Evolutionary conservation across 768 basidiomycete species (phyloP).

Genomic region (Dacryopinax spathularia): DNA sequence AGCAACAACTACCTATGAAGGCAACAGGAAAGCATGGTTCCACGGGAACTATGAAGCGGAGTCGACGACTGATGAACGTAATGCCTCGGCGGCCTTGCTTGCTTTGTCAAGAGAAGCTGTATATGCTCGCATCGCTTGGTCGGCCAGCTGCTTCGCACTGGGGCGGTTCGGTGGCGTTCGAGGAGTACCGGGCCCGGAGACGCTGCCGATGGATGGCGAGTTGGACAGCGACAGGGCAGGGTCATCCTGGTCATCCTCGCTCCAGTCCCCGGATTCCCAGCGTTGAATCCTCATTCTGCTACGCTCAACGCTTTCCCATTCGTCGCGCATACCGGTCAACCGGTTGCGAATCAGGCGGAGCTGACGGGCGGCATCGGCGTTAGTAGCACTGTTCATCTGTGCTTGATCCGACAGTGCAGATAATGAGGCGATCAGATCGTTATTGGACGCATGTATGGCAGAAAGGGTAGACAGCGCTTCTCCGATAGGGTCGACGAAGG

Average conservation of each 20-base stretch:
- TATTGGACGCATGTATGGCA: constrained; percentile 48
- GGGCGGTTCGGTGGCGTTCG: not conserved
- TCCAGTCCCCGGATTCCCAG: constrained; percentile 47
- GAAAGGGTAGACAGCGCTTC: not conserved
- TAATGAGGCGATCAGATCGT: constrained; percentile 60
- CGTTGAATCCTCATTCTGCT: constrained; percentile 60
- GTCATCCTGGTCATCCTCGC: constrained; percentile 29
- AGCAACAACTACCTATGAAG: not conserved
- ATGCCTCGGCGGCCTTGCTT: not conserved
- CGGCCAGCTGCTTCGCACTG: not conserved
- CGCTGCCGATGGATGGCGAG: not conserved
- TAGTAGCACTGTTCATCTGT: constrained; percentile 73
- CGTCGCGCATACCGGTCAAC: constrained; percentile 60
- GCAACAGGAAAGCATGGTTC: not conserved
- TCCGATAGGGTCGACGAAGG: not conserved
- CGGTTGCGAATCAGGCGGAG: constrained; percentile 76
- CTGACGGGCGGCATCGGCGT: constrained; percentile 73
- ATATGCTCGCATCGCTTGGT: not conserved
- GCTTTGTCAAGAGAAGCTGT: not conserved
- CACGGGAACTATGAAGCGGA: not conserved
- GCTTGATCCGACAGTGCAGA: constrained; percentile 72
- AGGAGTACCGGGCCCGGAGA: not conserved
- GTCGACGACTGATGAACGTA: not conserved
- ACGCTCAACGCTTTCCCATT: constrained; percentile 74
- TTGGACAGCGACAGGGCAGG: constrained; percentile 10